Base-by-base conservation (phyloP, 2,329 filamentous ascomycete species). In the Fusarium sp. region DNA sequence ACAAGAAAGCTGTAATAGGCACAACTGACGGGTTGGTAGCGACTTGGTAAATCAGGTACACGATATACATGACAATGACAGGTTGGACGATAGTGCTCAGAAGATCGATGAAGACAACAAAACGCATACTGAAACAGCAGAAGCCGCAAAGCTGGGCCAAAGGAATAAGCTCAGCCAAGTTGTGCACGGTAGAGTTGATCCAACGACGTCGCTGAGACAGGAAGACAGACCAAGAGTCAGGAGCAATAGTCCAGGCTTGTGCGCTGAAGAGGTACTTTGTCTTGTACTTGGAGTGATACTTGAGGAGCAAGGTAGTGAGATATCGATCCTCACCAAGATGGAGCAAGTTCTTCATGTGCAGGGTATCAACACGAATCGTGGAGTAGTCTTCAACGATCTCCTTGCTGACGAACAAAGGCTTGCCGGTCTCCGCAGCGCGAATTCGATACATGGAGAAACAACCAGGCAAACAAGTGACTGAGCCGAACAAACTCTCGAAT, bases 361-460 rank as follows among this genome's bases (percentile, higher is more conserved):
- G 88, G 0, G 96, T 99, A 80, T 99, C 96, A 71, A 99, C 96
- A 72, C 96, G 95, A 77, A 97, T 97, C 63, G 95, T 94, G 2
- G 94, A 86, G 81, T 99, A 99, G 54, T 90, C 87, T 7, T 97
- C 92, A 19, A 98, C 90, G 35, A 99, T 89, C 79, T 98, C 96
- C 73, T 92, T 91, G 82, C 94, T 97, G 77, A 99, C 95, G 80
- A 99, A 98, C 35, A 99, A 88, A 18, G 96, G 96, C 84, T 98
- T 98, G 77, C 95, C 95, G 21, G 92, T 94, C 82, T 98, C 96
- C 11, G 95, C 93, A 35, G 96, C 94, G 71, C 96, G 94, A 79
- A 99, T 94, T 77, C 96, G 93, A 84, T 98, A 99, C 96, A 99
- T 99, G 78, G 93, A 94, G 89, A 98, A 99, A 89, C 96, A 99